Conservation (phyloP, 352 stramenopile species). For the Phytopythium montanum region DNA sequence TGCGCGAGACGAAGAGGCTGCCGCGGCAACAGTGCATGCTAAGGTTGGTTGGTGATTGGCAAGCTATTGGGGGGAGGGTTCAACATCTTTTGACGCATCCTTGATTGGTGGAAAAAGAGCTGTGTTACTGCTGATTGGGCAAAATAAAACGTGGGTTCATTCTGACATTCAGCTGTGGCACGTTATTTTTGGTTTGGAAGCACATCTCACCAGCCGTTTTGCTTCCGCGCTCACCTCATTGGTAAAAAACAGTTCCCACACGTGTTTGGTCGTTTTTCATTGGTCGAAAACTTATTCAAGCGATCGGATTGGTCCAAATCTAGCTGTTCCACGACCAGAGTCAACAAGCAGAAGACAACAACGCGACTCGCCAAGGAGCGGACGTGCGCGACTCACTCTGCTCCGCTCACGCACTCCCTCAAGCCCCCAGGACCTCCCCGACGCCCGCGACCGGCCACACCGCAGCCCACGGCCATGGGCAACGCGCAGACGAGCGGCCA, state of each 20-base stretch:
- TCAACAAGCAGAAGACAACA: not conserved
- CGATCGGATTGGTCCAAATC: not conserved
- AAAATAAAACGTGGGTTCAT: no score
- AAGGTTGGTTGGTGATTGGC: no score
- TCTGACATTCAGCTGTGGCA: not conserved
- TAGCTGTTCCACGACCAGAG: not conserved
- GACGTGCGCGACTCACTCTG: not conserved
- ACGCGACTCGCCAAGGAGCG: not conserved
- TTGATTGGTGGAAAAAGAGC: no score
- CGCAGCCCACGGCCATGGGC: conserved; percentile 1
- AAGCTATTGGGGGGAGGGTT: no score
- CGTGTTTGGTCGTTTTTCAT: not conserved
- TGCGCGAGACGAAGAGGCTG: conserved; percentile 24
- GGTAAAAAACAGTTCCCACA: not conserved
- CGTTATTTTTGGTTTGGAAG: not conserved
- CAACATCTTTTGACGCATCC: no score
- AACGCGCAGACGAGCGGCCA: not conserved
- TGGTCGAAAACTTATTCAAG: not conserved
- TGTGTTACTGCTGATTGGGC: no score
- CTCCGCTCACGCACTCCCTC: not conserved
- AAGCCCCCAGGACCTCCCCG: not conserved
- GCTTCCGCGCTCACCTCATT: not conserved
- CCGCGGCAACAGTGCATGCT: no score
- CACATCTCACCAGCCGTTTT: conserved; percentile 5
- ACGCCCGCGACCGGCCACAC: not conserved